Conservation (phyloP, 164 flowering plant genomes). For the Magnolia kwangsiensis region DNA sequence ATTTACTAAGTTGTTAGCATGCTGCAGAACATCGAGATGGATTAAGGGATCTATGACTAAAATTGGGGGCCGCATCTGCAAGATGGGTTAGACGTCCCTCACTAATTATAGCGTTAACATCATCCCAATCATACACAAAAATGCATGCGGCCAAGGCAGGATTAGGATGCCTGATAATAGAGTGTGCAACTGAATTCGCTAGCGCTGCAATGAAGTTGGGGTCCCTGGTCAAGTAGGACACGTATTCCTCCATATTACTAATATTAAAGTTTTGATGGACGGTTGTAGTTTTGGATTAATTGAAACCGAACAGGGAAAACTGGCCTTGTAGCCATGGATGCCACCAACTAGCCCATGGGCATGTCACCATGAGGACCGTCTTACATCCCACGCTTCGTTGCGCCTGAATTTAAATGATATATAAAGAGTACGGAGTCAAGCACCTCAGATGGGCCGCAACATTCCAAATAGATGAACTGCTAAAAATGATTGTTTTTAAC, state of each 20-base stretch:
- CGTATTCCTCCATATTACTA: constrained; percentile 25
- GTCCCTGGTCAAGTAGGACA: constrained; percentile 33
- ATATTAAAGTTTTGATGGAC: neutral
- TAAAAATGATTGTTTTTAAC: too few relatives aligned
- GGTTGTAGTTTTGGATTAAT: neutral
- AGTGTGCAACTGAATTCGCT: constrained; percentile 41
- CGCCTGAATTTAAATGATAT: constrained; percentile 28
- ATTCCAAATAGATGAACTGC: too few relatives aligned
- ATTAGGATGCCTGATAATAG: neutral
- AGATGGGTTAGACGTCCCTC: too few relatives aligned
- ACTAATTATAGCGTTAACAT: too few relatives aligned
- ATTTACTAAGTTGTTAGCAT: too few relatives aligned
- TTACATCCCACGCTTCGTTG: constrained; percentile 43
- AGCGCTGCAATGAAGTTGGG: constrained; percentile 36
- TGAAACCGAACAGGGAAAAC: constrained; percentile 1
- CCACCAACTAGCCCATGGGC: constrained; percentile 25
- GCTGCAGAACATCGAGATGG: too few relatives aligned
- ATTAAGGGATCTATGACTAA: too few relatives aligned
- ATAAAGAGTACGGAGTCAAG: neutral
- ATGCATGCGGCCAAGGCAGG: too few relatives aligned
- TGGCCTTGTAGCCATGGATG: neutral
- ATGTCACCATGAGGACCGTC: constrained; percentile 40
- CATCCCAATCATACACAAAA: too few relatives aligned
- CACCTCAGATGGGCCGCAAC: too few relatives aligned
- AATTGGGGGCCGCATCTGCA: too few relatives aligned